Base-by-base conservation (phyloP, 345 rosid genomes). In the Melaleuca quinquenervia region DNA sequence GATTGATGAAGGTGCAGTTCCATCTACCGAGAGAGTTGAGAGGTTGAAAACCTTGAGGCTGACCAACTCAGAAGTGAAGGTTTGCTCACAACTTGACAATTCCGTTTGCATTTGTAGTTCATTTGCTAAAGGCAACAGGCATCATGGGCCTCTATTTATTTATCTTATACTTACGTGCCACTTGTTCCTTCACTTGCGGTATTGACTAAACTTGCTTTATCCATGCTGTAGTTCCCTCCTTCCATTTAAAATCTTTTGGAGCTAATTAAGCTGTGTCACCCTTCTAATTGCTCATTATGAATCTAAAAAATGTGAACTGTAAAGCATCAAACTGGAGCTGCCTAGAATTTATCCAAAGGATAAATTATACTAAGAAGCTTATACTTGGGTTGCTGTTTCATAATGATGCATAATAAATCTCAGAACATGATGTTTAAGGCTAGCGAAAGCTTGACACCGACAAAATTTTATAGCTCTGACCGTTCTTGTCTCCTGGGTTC, bases 11-110 rank as follows among this genome's bases (percentile, higher is more conserved):
- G 62, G 84, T 85, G 86, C 82, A 36, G 82, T 58, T 84, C 53
- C 92, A 82, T 88, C 90, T 41, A 64, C 83, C 36, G 92, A 93
- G 41, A 90, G 86, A 76, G 82, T 84, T 86, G 92, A 91, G 88
- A 92, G 89, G 87, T 53, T 95, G 91, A 88, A 91, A 85, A 89
- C 94, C 62, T 95, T 94, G 20, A 92, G 90, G 91, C 92, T 88
- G 85, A 85, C 89, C 58, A 88, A 91, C 84, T 87, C 90, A 83
- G 88, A 84, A 86, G 91, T 88, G 64, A 92, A 92, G 94, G 95
- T 94, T 85, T 85, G 87, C 86, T 85, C 7, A 24, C 58, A 52
- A 56, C 13, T 84, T 86, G 87, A 51, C 75, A 50, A n/a, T 50
- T 52, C 55, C 29, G 2, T 50, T 45, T 86, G 26, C 52, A 24